Evolutionary conservation across 768 basidiomycete genomes (phyloP).

Genomic region (Lentinula sp.): DNA sequence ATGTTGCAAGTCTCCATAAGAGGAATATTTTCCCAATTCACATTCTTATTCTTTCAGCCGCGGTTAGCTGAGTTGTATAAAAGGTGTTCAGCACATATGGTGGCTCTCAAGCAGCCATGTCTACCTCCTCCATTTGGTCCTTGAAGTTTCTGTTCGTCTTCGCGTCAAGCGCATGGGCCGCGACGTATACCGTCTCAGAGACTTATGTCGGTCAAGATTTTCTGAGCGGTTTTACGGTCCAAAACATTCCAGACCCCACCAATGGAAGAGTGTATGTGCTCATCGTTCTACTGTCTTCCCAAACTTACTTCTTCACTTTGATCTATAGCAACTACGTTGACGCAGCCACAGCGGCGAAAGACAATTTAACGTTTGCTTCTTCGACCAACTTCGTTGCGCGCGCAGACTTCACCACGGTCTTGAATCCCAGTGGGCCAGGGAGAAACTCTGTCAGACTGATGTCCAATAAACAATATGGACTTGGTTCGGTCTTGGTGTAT

Average conservation of each 20-base stretch:
- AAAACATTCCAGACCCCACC: slow-evolving; percentile 54
- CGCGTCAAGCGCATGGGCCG: slow-evolving; percentile 24
- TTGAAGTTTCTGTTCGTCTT: slow-evolving; percentile 10
- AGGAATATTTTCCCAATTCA: not conserved
- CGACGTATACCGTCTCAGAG: slow-evolving; percentile 39
- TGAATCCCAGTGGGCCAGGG: slow-evolving; percentile 29
- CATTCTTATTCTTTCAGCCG: not conserved
- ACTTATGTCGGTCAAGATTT: slow-evolving; percentile 42
- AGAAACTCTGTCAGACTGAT: slow-evolving; percentile 35
- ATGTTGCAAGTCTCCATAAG: not conserved
- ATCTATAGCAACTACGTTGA: slow-evolving; percentile 34
- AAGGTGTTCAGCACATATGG: not conserved
- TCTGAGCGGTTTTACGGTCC: slow-evolving; percentile 40
- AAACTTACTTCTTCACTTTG: not conserved
- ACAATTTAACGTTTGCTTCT: slow-evolving; percentile 35
- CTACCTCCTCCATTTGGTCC: slow-evolving; percentile 11
- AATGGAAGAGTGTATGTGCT: slow-evolving; percentile 53
- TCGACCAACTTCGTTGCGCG: slow-evolving; percentile 33
- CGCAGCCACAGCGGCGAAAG: slow-evolving; percentile 26
- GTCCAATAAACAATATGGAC: slow-evolving; percentile 28
- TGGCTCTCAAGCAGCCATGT: not conserved
- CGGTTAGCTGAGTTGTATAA: not conserved
- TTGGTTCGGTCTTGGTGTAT: slow-evolving; percentile 26
- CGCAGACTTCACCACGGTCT: slow-evolving; percentile 31
- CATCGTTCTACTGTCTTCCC: not conserved